A percentile compares a stretch with the other conserved stretches of the same genome.
Conservation (phyloP, 495 filamentous ascomycete species). For the Hypoxylon lenormandii region DNA sequence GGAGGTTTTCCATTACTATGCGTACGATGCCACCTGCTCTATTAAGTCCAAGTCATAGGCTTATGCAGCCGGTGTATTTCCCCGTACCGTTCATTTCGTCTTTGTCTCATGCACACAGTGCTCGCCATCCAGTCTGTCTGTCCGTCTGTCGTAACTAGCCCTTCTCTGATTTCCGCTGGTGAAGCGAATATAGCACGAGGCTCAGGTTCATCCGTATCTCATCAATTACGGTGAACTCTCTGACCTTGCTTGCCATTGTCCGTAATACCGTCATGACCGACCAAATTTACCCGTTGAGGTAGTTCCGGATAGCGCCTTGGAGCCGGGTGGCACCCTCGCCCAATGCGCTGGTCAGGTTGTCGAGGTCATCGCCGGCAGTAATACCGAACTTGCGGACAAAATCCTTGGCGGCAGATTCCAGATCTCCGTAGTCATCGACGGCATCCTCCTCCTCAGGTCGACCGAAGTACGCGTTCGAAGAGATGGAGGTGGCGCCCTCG, state of each 20-base stretch:
- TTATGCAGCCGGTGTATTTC: conserved; percentile 29
- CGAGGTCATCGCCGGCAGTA: conserved; percentile 92
- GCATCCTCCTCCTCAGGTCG: conserved; percentile 79
- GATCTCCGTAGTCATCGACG: conserved; percentile 80
- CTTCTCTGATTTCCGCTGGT: conserved; percentile 1
- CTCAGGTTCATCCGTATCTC: neutral
- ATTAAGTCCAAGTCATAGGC: conserved; percentile 33
- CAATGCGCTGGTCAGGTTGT: conserved; percentile 81
- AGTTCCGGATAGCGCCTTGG: conserved; percentile 88
- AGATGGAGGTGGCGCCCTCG: conserved; percentile 91
- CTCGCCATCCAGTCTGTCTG: conserved; percentile 7
- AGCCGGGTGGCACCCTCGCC: conserved; percentile 86
- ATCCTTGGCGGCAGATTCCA: conserved; percentile 92
- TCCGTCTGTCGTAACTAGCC: neutral
- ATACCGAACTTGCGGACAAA: conserved; percentile 94
- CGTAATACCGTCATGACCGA: neutral
- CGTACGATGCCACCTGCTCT: conserved; percentile 36
- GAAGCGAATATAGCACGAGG: neutral
- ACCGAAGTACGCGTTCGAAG: conserved; percentile 96
- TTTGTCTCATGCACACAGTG: conserved; percentile 15
- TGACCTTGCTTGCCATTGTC: neutral
- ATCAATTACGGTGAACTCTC: neutral
- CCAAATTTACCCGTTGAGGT: conserved; percentile 66
- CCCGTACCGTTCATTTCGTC: conserved; percentile 26
- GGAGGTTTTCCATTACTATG: conserved; percentile 43